Evolutionary conservation across 805 yeast species (phyloP).

Genomic region (Spathaspora gorwiae): DNA sequence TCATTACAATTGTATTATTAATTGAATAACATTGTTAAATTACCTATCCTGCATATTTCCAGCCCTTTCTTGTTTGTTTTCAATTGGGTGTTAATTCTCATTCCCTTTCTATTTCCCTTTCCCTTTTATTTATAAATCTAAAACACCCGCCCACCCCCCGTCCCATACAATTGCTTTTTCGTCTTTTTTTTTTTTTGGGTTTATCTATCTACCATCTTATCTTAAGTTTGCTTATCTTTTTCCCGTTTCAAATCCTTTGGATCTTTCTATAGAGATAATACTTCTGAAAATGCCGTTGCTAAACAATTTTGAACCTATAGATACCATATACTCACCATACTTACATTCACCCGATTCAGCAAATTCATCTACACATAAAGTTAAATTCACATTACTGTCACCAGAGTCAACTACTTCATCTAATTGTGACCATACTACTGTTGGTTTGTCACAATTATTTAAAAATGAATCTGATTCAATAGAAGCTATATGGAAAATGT

Average conservation of each 20-base stretch:
- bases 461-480: conserved; percentile 5
- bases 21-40: too few species aligned
- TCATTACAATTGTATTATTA: too few species aligned
- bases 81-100: too few species aligned
- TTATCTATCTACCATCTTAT: not conserved
- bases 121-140: too few species aligned
- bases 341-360: not conserved
- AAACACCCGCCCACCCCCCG: too few species aligned
- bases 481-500: conserved; percentile 68
- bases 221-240: not conserved
- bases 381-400: not conserved
- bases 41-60: too few species aligned
- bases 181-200: too few species aligned
- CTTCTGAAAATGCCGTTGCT: not conserved
- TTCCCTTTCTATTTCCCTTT: too few species aligned
- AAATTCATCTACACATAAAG: not conserved
- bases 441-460: conserved; percentile 1
- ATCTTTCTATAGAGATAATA: not conserved
- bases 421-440: not conserved
- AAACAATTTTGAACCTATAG: not conserved
- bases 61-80: too few species aligned
- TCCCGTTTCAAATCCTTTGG: not conserved
- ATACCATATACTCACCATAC: not conserved
- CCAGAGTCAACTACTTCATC: not conserved
- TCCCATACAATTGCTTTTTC: too few species aligned